Conservation (phyloP, 306 rosid species). For the Mimosa bimucronata region DNA sequence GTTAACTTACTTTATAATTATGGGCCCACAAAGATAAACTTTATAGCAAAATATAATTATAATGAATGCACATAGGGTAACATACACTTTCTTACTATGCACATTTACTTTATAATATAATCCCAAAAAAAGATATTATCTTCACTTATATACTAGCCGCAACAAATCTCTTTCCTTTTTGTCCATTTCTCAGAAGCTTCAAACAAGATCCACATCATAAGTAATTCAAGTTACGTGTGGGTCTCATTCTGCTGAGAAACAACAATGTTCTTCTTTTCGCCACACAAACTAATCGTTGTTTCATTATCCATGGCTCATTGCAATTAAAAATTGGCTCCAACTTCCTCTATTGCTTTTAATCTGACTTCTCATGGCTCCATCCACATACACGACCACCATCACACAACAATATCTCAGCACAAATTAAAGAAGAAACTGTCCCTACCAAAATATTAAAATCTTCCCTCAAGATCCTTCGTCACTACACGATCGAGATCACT, state of each 20-base stretch:
- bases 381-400: neutral
- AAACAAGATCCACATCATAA: constrained; percentile 6
- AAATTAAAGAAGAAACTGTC: constrained; percentile 2
- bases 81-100: no score
- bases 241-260: constrained; percentile 38
- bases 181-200: constrained; percentile 35
- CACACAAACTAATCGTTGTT: constrained; percentile 41
- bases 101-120: no score
- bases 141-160: no score
- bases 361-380: neutral
- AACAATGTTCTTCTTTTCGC: constrained; percentile 46
- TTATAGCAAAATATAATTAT: no score
- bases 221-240: constrained; percentile 43
- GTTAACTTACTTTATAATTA: no score
- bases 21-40: no score
- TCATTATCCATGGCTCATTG: constrained; percentile 14
- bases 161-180: constrained; percentile 25
- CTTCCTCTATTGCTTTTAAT: constrained; percentile 3
- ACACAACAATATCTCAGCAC: neutral
- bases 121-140: no score
- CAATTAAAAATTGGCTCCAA: constrained; percentile 7
- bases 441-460: constrained; percentile 51
- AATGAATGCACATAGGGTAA: no score
- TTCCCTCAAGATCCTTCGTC: constrained; percentile 39
- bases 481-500: constrained; percentile 51